Conservation (phyloP, 1,139 yeast species). For the Lodderomyces jiufengensis region DNA sequence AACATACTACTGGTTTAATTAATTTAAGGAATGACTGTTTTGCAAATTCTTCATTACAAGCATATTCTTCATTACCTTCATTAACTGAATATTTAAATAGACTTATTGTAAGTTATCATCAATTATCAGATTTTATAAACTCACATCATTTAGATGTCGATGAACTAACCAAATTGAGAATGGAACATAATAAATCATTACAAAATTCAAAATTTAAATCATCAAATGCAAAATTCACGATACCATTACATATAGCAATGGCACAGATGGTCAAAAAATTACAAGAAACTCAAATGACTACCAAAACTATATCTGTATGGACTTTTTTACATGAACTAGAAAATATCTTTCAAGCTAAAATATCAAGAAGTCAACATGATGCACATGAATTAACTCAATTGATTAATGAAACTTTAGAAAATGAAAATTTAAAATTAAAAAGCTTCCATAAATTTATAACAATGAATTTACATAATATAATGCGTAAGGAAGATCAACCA, state of each 20-base stretch:
- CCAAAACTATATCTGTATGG: constrained; percentile 70
- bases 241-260: constrained; percentile 57
- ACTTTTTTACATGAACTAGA: constrained; percentile 72
- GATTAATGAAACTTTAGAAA: constrained; percentile 72
- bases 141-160: constrained; percentile 22
- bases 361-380: constrained; percentile 85
- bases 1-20: constrained; percentile 74
- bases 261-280: constrained; percentile 52
- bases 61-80: constrained; percentile 67
- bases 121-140: constrained; percentile 27
- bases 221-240: constrained; percentile 26
- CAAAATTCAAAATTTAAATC: constrained; percentile 27
- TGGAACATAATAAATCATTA: constrained; percentile 11
- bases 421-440: constrained; percentile 50
- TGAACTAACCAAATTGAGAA: constrained; percentile 15
- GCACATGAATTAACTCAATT: constrained; percentile 89
- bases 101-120: constrained; percentile 25
- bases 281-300: constrained; percentile 57
- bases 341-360: constrained; percentile 68
- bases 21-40: constrained; percentile 87
- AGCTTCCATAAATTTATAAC: constrained; percentile 14
- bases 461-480: constrained; percentile 28
- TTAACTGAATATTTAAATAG: constrained; percentile 60
- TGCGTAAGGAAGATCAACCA: constrained; percentile 12
- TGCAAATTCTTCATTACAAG: constrained; percentile 89